Conservation (phyloP, 2,329 filamentous ascomycete species). For the Aspergillus sp. region DNA sequence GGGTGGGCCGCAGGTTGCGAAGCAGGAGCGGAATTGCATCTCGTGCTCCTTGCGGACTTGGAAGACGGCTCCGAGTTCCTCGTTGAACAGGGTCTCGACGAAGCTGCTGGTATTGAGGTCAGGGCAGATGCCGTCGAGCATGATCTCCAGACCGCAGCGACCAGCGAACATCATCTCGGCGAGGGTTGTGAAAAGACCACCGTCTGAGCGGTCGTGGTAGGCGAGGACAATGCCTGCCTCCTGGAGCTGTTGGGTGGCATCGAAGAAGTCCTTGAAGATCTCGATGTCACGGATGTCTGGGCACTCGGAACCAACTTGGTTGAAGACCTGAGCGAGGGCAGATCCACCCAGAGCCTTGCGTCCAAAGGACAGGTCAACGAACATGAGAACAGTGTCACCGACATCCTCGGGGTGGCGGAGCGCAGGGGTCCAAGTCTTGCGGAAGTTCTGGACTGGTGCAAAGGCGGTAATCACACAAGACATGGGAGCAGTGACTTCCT, state of each 20-base stretch:
- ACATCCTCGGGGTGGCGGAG: slow-evolving; percentile 82
- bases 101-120: slow-evolving; percentile 67
- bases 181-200: slow-evolving; percentile 86
- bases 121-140: slow-evolving; percentile 70
- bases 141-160: slow-evolving; percentile 82
- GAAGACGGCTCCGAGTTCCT: slow-evolving; percentile 95
- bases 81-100: slow-evolving; percentile 85
- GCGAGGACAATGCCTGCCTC: slow-evolving; percentile 77
- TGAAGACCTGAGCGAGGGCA: slow-evolving; percentile 85
- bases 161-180: slow-evolving; percentile 99
- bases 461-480: slow-evolving; percentile 92
- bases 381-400: slow-evolving; percentile 85
- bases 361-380: slow-evolving; percentile 84
- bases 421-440: slow-evolving; percentile 92
- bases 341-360: slow-evolving; percentile 86
- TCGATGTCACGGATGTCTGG: slow-evolving; percentile 85
- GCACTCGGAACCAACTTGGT: slow-evolving; percentile 79
- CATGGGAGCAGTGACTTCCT: slow-evolving; percentile 89
- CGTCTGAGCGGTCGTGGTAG: slow-evolving; percentile 94
- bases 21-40: slow-evolving; percentile 83
- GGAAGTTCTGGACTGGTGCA: slow-evolving; percentile 77
- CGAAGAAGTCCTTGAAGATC: slow-evolving; percentile 85
- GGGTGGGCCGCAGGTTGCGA: slow-evolving; percentile 86
- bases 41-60: slow-evolving; percentile 87
- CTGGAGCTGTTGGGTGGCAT: slow-evolving; percentile 74